Base-by-base conservation (phyloP, 306 rosid genomes). In the Myrica gale region DNA sequence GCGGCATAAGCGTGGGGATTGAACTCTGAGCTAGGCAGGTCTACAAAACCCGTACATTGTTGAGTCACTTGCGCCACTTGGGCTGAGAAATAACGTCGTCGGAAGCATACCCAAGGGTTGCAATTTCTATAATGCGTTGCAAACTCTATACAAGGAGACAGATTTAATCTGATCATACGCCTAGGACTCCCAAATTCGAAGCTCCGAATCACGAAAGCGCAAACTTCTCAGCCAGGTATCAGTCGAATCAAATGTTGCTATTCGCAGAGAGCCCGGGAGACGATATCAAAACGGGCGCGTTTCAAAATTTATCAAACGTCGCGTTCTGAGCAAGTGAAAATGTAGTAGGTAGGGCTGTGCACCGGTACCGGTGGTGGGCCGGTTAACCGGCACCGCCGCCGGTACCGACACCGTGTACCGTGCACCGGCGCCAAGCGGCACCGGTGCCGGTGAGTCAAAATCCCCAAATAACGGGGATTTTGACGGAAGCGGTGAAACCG, bases 1-100 rank as follows among this genome's bases (percentile, higher is more conserved):
- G 75, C 51, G 39, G 85, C 78, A 73, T 82, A 87, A n/a, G 74
- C 43, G 50, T 79, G 82, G 37, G 83, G 77, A 65, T 82, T 77
- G 79, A 81, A 84, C 62, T 71, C 90, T 6, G 72, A 52, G 42
- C 48, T 42, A 21, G 86, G 83, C 37, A 39, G 72, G 16, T 78
- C 70, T 17, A 37, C 12, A 20, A 43, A 61, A 74, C 23, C 42
- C 62, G 53, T 43, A 44, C 52, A 41, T 48, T 62, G 77, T 58
- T 67, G 79, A 67, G 72, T 32, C 42, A 63, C 52, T 15, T 43
- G 70, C 69, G 50, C 17, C 41, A 44, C 74, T 71, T 47, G 70
- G 66, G 76, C 72, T 37, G 84, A 62, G 77, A 62, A 81, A 20
- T 26, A 55, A 41, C 60, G 58, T 19, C 58, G 68, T 15, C 63